Base-by-base conservation (phyloP, 768 basidiomycete genomes). In the Filobasidium floriforme region DNA sequence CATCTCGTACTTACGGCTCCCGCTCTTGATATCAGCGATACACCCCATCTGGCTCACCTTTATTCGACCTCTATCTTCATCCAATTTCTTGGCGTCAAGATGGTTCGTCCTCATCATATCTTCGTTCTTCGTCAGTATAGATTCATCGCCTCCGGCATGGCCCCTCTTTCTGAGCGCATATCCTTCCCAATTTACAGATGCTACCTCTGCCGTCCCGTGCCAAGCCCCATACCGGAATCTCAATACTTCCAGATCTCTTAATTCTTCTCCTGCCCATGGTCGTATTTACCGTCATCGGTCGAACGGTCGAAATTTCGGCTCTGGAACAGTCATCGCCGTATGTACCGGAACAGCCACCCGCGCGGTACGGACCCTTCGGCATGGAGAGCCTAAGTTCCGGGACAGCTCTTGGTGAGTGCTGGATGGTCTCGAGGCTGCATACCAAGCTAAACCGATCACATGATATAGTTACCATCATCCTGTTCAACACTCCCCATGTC, bases 251-350 rank as follows among this genome's bases (percentile, higher is more conserved):
- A 3, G 59, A 64, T 37, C 63, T 73, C 19, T 64, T 76, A 18
- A 69, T 71, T 5, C 63, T 78, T 15, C 60, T 76, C 11, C 32
- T 78, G 1, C 77, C 77, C 1, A 43, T 76, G 28, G 73, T 78
- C 14, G 70, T 71, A 3, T 76, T 78, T 49, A 65, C 76, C 1
- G 69, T 76, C 14, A 78, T 78, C 51, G 77, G 77, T 3, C 66
- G 77, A 15, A 76, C 77, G 6, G 73, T 74, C 0, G 77, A 78
- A 64, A 75, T 76, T 62, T 69, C 69, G 28, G 76, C 76, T 41
- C 70, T 69, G 14, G 70, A 66, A n/a, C 69, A 73, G 40, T n/a
- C 63, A 18, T 4, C 54, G 6, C 22, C 24, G 18, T 24, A 32
- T 7, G 29, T 32, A 15, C 18, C 29, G 12, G 22, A 26, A 32